Evolutionary conservation across 1,284 basidiomycete species (phyloP), one percentile per base, ranked within the genome.

Genomic region (Cryptococcus neoformans): DNA sequence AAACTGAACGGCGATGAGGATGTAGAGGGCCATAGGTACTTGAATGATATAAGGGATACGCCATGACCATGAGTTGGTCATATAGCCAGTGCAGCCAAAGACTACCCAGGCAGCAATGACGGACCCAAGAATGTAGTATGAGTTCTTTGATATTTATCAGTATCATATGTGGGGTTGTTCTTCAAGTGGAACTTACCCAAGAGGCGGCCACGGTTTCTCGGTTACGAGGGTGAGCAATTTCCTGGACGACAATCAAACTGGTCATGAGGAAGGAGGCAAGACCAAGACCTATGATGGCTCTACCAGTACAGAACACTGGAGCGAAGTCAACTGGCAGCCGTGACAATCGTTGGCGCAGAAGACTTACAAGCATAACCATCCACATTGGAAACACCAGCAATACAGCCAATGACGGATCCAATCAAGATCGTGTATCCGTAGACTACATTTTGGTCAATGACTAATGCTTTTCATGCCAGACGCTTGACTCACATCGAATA

Each of bases 181-280:
- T 21, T 21, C 21, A 2, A 21, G 6, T 16, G 47, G 14, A 21
- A 56, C 65, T 53, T 49, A 70, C 70, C 76, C 76, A 79, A 4
- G 71, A 70, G 34, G 67, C 66, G 3, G 76, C 72, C 44, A 78
- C 57, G 34, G 61, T 54, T 2, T 59, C 55, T 51, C 77, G 64
- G 36, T 62, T 65, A 49, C 75, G 64, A 10, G 77, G 77, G 61
- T 79, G 77, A 7, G 75, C 65, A 50, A 79, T 78, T 64, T 79
- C 77, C 59, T 78, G 76, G 6, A 79, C 73, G 44, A 77, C 68
- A 45, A 74, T 67, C 53, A 78, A 66, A 14, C 75, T 76, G 1
- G 77, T 79, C 72, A 79, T 74, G 47, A 79, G 70, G 72, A 78
- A 78, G 1, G 77, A 70, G n/a, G 76, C 71, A 28, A 78, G 72